Evolutionary conservation across 805 yeast genomes (phyloP).

Genomic region (Yarrowia osloensis): DNA sequence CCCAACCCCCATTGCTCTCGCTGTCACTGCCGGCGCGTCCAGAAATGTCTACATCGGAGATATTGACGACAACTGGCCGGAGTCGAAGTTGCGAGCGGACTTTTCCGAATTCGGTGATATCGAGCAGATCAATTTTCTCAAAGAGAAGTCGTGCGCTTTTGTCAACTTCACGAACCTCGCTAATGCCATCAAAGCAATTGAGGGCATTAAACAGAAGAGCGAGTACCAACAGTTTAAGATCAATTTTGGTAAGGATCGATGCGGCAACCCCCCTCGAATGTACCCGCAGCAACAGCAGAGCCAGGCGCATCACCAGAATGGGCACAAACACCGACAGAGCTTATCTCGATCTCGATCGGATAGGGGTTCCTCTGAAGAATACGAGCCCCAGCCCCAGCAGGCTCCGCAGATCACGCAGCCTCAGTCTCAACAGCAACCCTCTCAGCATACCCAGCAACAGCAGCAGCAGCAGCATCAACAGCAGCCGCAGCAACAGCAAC

Average conservation of each 20-base stretch:
- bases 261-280: constrained; percentile 80
- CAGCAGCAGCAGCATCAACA: background rate
- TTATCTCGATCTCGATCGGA: constrained; percentile 25
- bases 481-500: constrained; percentile 3
- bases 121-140: constrained; percentile 87
- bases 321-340: constrained; percentile 2
- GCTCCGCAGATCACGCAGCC: background rate
- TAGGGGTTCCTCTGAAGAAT: constrained; percentile 7
- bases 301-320: constrained; percentile 3
- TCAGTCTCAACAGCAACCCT: background rate
- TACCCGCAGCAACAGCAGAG: constrained; percentile 20
- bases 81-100: constrained; percentile 64
- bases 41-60: constrained; percentile 89
- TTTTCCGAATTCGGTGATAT: constrained; percentile 88
- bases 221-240: constrained; percentile 68
- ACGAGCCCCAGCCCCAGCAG: background rate
- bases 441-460: background rate
- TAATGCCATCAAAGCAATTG: constrained; percentile 88
- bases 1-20: constrained; percentile 80
- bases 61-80: constrained; percentile 51
- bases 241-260: constrained; percentile 91
- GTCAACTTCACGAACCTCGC: constrained; percentile 89
- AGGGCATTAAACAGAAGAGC: constrained; percentile 76
- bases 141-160: constrained; percentile 85
- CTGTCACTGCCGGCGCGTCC: constrained; percentile 91